Evolutionary conservation across 1,284 basidiomycete species (phyloP), one percentile per base, ranked within the genome.

Genomic region (Coniferiporia sulphurascens): DNA sequence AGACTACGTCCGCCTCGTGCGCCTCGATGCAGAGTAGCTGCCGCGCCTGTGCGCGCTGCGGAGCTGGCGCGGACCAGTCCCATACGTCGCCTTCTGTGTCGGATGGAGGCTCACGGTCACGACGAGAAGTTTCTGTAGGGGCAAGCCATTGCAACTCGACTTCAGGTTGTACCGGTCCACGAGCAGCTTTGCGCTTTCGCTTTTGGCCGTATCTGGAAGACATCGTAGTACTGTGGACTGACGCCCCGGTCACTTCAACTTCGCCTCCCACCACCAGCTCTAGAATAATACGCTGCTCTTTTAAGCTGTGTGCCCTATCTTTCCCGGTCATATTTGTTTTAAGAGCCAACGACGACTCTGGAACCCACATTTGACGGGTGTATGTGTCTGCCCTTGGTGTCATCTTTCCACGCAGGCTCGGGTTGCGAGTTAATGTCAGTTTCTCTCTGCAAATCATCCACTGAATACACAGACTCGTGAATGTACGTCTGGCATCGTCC

Each of bases 1-100:
- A 77, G 1, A 82, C 68, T 38, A 90, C 66, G 60, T 87, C 84
- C 4, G 85, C 85, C 71, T 90, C 88, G 64, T 88, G 76, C 0
- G 84, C 87, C 64, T 84, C 81, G 49, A 88, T 76, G 65, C 76
- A 82, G 10, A 87, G 72, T 60, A 62, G 9, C 50, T 63, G 12
- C 50, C 62, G 12, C 56, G 34, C 27, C 45, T 51, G 57, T 38
- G 13, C 58, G 35, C 4, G 45, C 35, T 46, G 44, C 44, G 19
- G 44, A 8, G 15, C 44, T 8, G 3, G 9, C 9, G 38, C 38
- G 3, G 38, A 41, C 38, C 38, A 41, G 38, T 41, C 38, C 38
- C 38, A 41, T 41, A 8, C 38, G 15, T 41, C 38, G 38, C 15
- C 15, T 41, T 41, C 38, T 15, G 15, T 15, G 38, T 41, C 38